Base-by-base conservation (phyloP, 2,329 filamentous ascomycete genomes). In the Ceratocystis harringtonii region DNA sequence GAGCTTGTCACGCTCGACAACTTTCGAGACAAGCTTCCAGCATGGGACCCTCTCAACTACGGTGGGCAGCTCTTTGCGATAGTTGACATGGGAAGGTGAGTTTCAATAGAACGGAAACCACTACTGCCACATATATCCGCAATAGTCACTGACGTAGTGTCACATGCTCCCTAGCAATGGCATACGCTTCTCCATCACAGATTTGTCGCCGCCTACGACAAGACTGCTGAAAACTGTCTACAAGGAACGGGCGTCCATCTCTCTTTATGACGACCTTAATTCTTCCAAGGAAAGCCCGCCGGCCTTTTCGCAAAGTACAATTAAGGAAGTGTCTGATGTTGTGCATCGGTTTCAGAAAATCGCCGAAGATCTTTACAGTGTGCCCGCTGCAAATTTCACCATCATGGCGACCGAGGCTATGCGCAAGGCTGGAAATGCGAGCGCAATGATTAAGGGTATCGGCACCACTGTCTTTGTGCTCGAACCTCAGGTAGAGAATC, bases 361-460 rank as follows among this genome's bases (percentile, higher is more conserved):
- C 63, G 92, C 90, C 67, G 72, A 79, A 65, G 82, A 86, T 66
- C 55, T 58, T 15, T 90, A 89, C 71, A 78, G 79, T 19, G 89
- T 96, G 0, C 83, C 83, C 0, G 72, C 78, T 0, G 70, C 75
- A 43, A 85, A 91, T 69, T 82, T 92, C 67, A 81, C 83, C 22
- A 82, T 96, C 8, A 83, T 96, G 52, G 92, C 91, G 22, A 96
- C 92, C 0, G 92, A 96, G 74, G 92, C 92, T 3, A 94, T 92
- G 73, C 84, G 92, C 57, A 89, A 85, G 28, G 90, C 92, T 5
- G 75, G 81, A 66, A 96, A 96, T 71, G 84, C 86, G 0, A 78
- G 77, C 22, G 81, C 84, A 0, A 90, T 94, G 75, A 78, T 89
- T 1, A 73, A 76, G 0, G 79, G 80, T 41, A 92, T 96, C 68